A percentile compares a stretch with the other conserved stretches of the same genome.
phyloP scores from a whole-genome alignment of 768 basidiomycete genomes.

The Leccinum arenicola region DNA sequence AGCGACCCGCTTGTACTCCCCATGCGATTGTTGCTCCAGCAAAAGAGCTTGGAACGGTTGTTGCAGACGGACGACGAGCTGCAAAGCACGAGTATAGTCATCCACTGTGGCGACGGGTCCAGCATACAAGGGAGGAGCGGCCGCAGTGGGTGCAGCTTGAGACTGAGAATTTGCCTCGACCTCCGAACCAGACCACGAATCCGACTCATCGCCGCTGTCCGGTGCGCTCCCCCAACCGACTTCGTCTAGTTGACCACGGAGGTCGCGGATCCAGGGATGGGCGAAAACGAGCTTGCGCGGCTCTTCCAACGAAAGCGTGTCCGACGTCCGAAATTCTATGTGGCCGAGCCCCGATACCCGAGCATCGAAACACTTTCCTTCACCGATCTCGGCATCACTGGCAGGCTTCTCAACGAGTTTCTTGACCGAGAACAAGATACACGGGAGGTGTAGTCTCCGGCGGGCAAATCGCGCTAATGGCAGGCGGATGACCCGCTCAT shows the following conservation, averaged over 20 bases:
- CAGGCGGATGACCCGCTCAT: too few relatives aligned
- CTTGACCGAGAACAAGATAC: too few relatives aligned
- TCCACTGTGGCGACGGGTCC: not conserved
- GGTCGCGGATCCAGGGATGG: constrained; percentile 12
- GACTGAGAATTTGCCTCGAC: not conserved
- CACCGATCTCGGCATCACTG: too few relatives aligned
- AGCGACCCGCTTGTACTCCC: too few relatives aligned
- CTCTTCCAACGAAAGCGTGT: not conserved
- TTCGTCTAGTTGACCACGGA: not conserved
- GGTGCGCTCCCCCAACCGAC: not conserved
- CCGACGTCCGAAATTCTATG: not conserved
- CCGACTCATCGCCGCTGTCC: not conserved
- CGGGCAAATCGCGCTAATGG: too few relatives aligned
- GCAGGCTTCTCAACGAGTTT: too few relatives aligned
- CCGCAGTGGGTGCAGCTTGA: not conserved
- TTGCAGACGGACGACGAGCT: not conserved
- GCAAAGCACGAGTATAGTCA: constrained; percentile 1
- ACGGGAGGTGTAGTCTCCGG: too few relatives aligned
- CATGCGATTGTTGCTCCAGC: too few relatives aligned
- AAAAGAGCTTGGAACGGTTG: too few relatives aligned
- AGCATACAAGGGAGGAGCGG: not conserved
- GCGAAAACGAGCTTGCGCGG: constrained; percentile 4
- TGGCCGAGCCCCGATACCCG: too few relatives aligned
- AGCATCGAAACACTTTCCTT: too few relatives aligned
- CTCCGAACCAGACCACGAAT: not conserved